These are phyloP conservation scores for Tuber magnatum DNA, from an alignment of 495 filamentous ascomycete species.

Conservation along the genomic window DNA sequence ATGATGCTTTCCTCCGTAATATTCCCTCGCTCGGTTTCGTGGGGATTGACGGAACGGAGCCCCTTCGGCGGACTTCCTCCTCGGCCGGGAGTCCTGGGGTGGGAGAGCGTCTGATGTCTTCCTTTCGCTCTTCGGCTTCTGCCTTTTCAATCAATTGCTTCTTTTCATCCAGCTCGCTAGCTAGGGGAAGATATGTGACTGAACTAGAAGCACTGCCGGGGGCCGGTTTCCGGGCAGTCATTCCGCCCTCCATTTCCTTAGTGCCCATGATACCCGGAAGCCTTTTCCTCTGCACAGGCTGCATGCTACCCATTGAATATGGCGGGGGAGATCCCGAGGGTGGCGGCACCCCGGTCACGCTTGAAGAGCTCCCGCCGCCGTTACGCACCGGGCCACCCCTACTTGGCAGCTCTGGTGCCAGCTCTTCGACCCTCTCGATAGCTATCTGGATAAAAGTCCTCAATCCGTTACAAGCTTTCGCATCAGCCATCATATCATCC, in stretches of 20 bases:
- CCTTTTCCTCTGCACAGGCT: slow-evolving; percentile 24
- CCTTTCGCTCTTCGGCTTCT: background rate
- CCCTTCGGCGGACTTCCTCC: background rate
- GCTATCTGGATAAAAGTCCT: slow-evolving; percentile 44
- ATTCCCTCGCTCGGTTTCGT: background rate
- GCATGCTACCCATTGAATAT: slow-evolving; percentile 17
- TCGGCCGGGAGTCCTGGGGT: background rate
- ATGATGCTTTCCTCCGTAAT: background rate
- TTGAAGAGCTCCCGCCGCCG: slow-evolving; percentile 10
- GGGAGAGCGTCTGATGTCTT: background rate
- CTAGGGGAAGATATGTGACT: background rate
- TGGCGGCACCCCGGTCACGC: background rate
- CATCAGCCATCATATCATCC: slow-evolving; percentile 47
- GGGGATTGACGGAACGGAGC: background rate
- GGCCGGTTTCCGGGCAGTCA: slow-evolving; percentile 16
- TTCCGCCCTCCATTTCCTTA: slow-evolving; percentile 10
- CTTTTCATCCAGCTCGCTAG: background rate
- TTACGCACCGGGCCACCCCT: slow-evolving; percentile 1
- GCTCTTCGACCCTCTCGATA: slow-evolving; percentile 40
- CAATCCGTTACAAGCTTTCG: slow-evolving; percentile 46
- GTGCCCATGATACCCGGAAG: slow-evolving; percentile 16
- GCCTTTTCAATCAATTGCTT: background rate
- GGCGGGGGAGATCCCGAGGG: slow-evolving; percentile 23
- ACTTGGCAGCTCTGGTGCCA: slow-evolving; percentile 29
- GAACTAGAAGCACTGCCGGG: slow-evolving; percentile 6